Evolutionary conservation across 1,284 basidiomycete species (phyloP), one percentile per base, ranked within the genome.

Genomic region (Leccinum griseonigrum): DNA sequence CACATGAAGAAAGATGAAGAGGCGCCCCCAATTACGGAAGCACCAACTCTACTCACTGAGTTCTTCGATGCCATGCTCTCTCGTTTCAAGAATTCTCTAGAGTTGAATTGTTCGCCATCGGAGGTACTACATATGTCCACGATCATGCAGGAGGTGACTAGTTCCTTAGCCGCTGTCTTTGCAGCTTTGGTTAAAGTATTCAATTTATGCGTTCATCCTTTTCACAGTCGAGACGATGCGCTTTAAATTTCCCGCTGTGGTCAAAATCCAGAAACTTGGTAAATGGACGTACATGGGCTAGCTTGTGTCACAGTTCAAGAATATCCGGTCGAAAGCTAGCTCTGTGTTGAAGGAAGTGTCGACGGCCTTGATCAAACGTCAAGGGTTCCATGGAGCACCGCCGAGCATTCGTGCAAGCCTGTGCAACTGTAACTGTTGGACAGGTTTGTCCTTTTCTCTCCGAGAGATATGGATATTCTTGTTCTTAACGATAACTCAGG

Each of bases 201-300:
- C 55, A 13, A 28, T 36, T 9, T 58, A 91, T 89, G 90, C 88
- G 5, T 83, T 89, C 66, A 77, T 91, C 56, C 73, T 92, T 10
- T 81, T 92, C 61, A 74, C 78, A 13, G 77, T 87, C 31, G 88
- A 86, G 70, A 87, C 86, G 0, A 67, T 83, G 55, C 84, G 91
- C 10, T 92, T 92, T 79, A 91, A 90, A 70, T 75, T 83, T 11
- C 73, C 84, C 6, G 81, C 86, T 2, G 78, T 89, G 32, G 82
- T 89, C 53, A 92, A 91, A 70, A 78, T 83, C 55, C 82, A 92
- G 73, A 92, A 87, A 72, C 82, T 91, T 52, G 85, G 88, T 46
- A 78, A 29, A 60, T 53, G 16, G 34, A 36, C 26, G 56, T 59
- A 56, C 58, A n/a, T 34, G 57, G 22, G 36, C n/a, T 61, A 91